phyloP scores from a whole-genome alignment of 1,284 basidiomycete species.

The Fereydounia khargensis region DNA sequence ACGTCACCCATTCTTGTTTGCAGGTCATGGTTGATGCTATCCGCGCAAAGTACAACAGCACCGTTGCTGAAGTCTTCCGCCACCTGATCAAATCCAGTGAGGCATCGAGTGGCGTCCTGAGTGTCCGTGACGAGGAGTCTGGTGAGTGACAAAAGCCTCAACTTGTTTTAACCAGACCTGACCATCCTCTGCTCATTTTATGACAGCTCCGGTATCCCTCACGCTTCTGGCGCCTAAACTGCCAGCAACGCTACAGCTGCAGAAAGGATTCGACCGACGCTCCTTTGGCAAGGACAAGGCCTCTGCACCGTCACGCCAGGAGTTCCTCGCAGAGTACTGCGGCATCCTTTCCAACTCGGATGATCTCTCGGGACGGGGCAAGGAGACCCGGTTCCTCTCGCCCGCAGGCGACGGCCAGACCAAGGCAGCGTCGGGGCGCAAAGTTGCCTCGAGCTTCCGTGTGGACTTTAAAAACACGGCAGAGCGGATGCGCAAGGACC shows the following conservation, averaged over 20 bases:
- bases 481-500: slow-evolving; percentile 68
- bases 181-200: slow-evolving; percentile 1
- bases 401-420: slow-evolving; percentile 40
- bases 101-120: slow-evolving; percentile 64
- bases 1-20: too few relatives aligned
- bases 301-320: slow-evolving; percentile 23
- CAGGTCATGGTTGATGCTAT: slow-evolving; percentile 40
- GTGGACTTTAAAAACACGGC: slow-evolving; percentile 79
- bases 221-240: slow-evolving; percentile 58
- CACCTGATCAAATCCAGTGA: slow-evolving; percentile 36
- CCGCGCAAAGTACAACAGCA: slow-evolving; percentile 45
- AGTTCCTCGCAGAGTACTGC: slow-evolving; percentile 64
- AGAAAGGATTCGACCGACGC: slow-evolving; percentile 62
- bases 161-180: too few relatives aligned
- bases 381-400: slow-evolving; percentile 59
- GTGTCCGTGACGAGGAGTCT: slow-evolving; percentile 22
- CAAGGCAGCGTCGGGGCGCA: slow-evolving; percentile 32
- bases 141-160: too few relatives aligned
- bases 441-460: slow-evolving; percentile 60
- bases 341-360: slow-evolving; percentile 74
- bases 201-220: slow-evolving; percentile 49
- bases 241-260: slow-evolving; percentile 30
- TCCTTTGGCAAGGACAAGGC: slow-evolving; percentile 28
- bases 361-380: slow-evolving; percentile 71
- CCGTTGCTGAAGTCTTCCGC: slow-evolving; percentile 48